phyloP scores from a whole-genome alignment of 257 asterid genomes.

The Solanum sitiens region DNA sequence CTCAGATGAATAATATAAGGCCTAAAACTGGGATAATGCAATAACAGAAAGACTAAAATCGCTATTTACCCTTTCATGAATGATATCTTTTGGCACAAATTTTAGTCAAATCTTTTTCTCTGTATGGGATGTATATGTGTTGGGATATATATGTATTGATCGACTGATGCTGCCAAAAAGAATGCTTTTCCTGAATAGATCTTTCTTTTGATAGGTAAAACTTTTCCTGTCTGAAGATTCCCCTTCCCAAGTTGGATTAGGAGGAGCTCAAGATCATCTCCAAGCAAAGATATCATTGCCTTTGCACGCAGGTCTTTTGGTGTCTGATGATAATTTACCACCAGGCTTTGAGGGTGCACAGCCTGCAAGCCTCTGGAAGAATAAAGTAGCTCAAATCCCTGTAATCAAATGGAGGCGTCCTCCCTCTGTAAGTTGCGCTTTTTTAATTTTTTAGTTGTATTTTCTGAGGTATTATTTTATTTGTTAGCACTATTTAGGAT shows the following conservation, averaged over 20 bases:
- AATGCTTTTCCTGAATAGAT: background rate
- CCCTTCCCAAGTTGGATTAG: slow-evolving; percentile 72
- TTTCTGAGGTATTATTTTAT: background rate
- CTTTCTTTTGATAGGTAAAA: slow-evolving; percentile 43
- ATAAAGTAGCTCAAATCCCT: slow-evolving; percentile 57
- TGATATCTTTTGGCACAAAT: background rate
- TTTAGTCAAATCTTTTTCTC: background rate
- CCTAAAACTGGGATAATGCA: background rate
- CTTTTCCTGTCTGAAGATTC: slow-evolving; percentile 72
- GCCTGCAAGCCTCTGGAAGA: slow-evolving; percentile 39
- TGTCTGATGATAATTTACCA: slow-evolving; percentile 66
- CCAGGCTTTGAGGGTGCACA: slow-evolving; percentile 78
- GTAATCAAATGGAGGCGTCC: slow-evolving; percentile 66
- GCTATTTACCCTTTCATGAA: background rate
- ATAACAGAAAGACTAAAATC: background rate
- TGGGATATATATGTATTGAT: background rate
- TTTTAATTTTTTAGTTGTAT: background rate
- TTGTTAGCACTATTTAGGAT: background rate
- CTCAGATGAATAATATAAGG: background rate
- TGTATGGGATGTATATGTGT: background rate
- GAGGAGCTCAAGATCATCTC: slow-evolving; percentile 64
- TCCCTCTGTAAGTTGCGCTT: slow-evolving; percentile 43
- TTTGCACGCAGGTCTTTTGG: slow-evolving; percentile 26
- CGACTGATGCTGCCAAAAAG: background rate
- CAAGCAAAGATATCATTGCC: slow-evolving; percentile 65